phyloP scores from a whole-genome alignment of 805 yeast species.

The Saccharomycopsis vini region DNA sequence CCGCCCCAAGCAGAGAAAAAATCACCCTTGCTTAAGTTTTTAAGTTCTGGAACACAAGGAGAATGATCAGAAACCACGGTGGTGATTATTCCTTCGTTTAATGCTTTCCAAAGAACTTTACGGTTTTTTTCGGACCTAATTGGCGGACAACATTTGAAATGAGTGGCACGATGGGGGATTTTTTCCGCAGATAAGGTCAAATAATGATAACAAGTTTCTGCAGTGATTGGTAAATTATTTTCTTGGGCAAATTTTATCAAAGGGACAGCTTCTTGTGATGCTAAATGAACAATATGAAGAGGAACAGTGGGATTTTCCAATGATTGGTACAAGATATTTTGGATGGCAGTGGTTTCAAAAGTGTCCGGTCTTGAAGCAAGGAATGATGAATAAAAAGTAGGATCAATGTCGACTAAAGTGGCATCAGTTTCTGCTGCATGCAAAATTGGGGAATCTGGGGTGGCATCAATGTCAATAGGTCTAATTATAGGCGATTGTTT shows the following conservation, averaged over 20 bases:
- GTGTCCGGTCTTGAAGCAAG: slow-evolving; percentile 81
- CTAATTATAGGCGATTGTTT: slow-evolving; percentile 17
- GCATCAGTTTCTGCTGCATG: slow-evolving; percentile 35
- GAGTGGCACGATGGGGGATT: slow-evolving; percentile 70
- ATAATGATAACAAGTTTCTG: slow-evolving; percentile 94
- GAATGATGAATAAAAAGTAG: slow-evolving; percentile 61
- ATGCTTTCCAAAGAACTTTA: slow-evolving; percentile 67
- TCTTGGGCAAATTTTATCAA: slow-evolving; percentile 52
- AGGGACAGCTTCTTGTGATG: slow-evolving; percentile 78
- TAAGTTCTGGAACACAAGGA: slow-evolving; percentile 89
- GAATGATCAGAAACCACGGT: slow-evolving; percentile 94
- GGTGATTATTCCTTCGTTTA: slow-evolving; percentile 53
- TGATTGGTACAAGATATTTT: slow-evolving; percentile 45
- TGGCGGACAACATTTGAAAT: slow-evolving; percentile 93
- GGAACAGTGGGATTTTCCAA: slow-evolving; percentile 49
- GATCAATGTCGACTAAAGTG: slow-evolving; percentile 41
- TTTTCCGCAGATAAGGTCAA: slow-evolving; percentile 68
- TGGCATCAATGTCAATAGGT: slow-evolving; percentile 10
- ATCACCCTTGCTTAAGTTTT: slow-evolving; percentile 74
- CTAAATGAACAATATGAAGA: slow-evolving; percentile 84
- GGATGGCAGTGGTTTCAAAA: slow-evolving; percentile 79
- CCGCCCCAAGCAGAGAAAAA: slow-evolving; percentile 97
- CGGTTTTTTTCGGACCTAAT: slow-evolving; percentile 72
- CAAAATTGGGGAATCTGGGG: slow-evolving; percentile 32
- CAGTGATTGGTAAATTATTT: slow-evolving; percentile 54